Evolutionary conservation across 306 rosid genomes (phyloP).

Genomic region (Lagenaria siceraria): DNA sequence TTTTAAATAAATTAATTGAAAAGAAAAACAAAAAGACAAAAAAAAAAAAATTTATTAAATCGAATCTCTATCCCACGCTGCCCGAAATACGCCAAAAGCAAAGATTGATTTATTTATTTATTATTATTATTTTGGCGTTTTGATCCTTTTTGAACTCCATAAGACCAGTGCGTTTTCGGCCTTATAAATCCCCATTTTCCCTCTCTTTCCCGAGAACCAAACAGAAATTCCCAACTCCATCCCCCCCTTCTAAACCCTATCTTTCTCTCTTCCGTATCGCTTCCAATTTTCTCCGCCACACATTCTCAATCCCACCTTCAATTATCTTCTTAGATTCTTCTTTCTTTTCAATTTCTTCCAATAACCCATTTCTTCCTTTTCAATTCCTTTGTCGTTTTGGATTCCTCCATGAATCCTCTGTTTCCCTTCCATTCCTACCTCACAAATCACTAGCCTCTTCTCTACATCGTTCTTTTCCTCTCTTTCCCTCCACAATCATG

Average conservation of each 20-base stretch:
- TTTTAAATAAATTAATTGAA: too few species aligned
- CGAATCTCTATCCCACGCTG: background rate
- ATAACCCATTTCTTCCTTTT: background rate
- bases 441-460: background rate
- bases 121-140: background rate
- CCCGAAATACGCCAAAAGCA: background rate
- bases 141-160: background rate
- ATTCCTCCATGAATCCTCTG: background rate
- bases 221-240: background rate
- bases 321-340: background rate
- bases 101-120: background rate
- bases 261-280: background rate
- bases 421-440: background rate
- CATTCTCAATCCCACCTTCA: background rate
- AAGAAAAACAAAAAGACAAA: background rate
- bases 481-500: conserved; percentile 1
- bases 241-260: background rate
- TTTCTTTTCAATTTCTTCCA: background rate
- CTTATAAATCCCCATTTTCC: background rate
- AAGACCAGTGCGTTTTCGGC: background rate
- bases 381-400: background rate
- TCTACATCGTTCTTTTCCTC: too few species aligned
- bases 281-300: background rate
- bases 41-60: background rate
- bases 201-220: background rate